A percentile compares a stretch with the other conserved stretches of the same genome.
These are phyloP conservation scores for Hyphodiscus hymeniophilus DNA, from an alignment of 495 filamentous ascomycete species.

Conservation along the genomic window DNA sequence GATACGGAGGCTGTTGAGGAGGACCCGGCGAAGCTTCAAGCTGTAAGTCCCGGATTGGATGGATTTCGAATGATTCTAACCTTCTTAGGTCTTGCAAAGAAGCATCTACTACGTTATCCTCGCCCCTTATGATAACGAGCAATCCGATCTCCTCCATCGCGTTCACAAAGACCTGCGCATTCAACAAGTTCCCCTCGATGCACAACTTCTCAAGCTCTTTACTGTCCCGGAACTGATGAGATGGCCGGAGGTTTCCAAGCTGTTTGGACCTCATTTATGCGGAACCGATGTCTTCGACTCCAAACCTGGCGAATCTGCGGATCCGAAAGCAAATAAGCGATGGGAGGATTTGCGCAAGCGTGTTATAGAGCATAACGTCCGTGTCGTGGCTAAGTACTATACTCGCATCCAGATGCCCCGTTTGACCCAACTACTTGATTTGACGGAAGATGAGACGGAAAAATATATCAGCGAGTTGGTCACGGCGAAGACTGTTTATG, in stretches of 20 bases:
- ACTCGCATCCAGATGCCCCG: constrained; percentile 89
- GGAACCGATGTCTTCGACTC: constrained; percentile 81
- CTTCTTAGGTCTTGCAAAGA: constrained; percentile 67
- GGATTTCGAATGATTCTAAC: constrained; percentile 24
- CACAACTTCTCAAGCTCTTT: constrained; percentile 81
- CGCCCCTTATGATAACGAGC: constrained; percentile 95
- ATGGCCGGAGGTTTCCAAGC: constrained; percentile 84
- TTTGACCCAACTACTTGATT: constrained; percentile 79
- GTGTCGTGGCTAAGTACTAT: constrained; percentile 97
- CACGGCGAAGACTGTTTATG: constrained; percentile 92
- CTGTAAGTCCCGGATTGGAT: constrained; percentile 45
- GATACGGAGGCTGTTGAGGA: constrained; percentile 92
- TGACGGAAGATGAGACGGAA: constrained; percentile 92
- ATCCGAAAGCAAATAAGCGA: constrained; percentile 69
- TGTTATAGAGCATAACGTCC: constrained; percentile 98
- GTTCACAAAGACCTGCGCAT: constrained; percentile 67
- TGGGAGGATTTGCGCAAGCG: constrained; percentile 95
- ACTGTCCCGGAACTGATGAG: constrained; percentile 96
- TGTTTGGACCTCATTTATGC: constrained; percentile 84
- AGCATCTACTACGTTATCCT: constrained; percentile 97
- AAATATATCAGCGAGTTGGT: constrained; percentile 95
- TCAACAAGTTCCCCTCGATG: constrained; percentile 60
- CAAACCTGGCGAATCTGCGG: constrained; percentile 47
- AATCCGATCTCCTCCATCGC: constrained; percentile 93
- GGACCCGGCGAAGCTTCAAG: constrained; percentile 73